Percentiles rank a stretch among this genome's conserved stretches.
phyloP scores from a whole-genome alignment of 805 yeast species.

The Tetrapisispora arboricola region DNA sequence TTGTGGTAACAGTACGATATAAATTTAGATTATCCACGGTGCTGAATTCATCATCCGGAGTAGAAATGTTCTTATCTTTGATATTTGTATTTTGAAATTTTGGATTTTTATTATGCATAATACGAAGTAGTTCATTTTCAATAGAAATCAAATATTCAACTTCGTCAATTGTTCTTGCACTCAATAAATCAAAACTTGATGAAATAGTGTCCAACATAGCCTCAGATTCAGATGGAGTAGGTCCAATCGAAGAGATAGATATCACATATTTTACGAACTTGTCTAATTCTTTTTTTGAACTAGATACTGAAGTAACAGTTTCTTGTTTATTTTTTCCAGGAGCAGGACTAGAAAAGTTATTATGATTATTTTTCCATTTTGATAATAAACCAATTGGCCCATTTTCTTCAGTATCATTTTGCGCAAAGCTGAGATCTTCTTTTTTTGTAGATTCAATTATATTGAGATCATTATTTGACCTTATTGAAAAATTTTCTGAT shows the following conservation, averaged over 20 bases:
- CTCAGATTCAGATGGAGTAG: constrained; percentile 7
- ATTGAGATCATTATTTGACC: not conserved
- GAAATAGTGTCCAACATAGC: constrained; percentile 7
- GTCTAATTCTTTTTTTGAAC: constrained; percentile 25
- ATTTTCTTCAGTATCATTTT: not conserved
- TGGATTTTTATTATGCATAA: constrained; percentile 2
- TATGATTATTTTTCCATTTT: constrained; percentile 26
- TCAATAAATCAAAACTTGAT: constrained; percentile 49
- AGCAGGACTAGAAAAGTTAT: constrained; percentile 9
- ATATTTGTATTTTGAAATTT: not conserved
- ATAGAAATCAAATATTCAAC: constrained; percentile 44
- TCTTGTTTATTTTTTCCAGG: not conserved
- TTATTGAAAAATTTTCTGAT: not conserved
- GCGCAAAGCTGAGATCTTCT: too few species aligned
- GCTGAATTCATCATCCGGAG: constrained; percentile 12
- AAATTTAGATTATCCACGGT: constrained; percentile 29
- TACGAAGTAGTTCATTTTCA: constrained; percentile 31
- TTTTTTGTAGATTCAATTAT: too few species aligned
- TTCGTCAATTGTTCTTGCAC: constrained; percentile 65
- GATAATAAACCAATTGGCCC: constrained; percentile 22
- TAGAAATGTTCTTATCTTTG: not conserved
- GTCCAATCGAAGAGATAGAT: constrained; percentile 27
- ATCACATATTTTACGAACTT: constrained; percentile 30
- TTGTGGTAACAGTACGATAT: constrained; percentile 27
- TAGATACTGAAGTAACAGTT: not conserved